Base-by-base conservation (phyloP, 768 basidiomycete species). In the Russula brevipes region DNA sequence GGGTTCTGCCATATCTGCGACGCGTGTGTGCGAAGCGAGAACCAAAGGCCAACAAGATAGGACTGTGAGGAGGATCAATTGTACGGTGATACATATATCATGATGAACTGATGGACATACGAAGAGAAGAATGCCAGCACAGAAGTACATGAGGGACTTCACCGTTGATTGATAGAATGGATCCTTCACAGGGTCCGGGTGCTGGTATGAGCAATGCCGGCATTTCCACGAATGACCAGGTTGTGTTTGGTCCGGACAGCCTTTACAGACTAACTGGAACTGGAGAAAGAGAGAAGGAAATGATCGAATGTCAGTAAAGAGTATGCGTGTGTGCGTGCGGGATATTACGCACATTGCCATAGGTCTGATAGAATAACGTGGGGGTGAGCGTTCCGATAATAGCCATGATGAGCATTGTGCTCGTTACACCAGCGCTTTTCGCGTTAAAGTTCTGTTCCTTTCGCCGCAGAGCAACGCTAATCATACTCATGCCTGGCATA, bases 371-470 rank as follows among this genome's bases (percentile, higher is more conserved):
- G 74, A 99, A 99, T 71, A 99, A 73, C 0, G 97, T 98, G 2
- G 97, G 97, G 0, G 94, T 85, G 61, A 99, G 78, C 2, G 91
- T 92, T 12, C 97, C 97, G 65, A 99, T 96, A 73, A 99, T 92
- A 12, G 97, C 97, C 96, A 98, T 98, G 76, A 99, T 98, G 73
- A 99, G 75, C 92, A 99, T 96, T 79, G 97, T 97, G 73, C 94
- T 97, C 0, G 97, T 99, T 16, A 99, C 97, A 42, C 97, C 92
- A 6, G 97, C 97, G 70, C 91, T 94, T 79, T 93, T 98, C n/a
- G 97, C 97, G 70, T 99, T 99, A 80, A 99, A 99, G 69, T 86
- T 91, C 73, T 95, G 93, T 74, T 99, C 97, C 77, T 99, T 99
- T 72, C 88, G 80, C 70, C 85, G 81, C 62, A 97, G 67, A 0